phyloP scores from a whole-genome alignment of 1,139 yeast genomes.

The Trichomonascaceae sp. region DNA sequence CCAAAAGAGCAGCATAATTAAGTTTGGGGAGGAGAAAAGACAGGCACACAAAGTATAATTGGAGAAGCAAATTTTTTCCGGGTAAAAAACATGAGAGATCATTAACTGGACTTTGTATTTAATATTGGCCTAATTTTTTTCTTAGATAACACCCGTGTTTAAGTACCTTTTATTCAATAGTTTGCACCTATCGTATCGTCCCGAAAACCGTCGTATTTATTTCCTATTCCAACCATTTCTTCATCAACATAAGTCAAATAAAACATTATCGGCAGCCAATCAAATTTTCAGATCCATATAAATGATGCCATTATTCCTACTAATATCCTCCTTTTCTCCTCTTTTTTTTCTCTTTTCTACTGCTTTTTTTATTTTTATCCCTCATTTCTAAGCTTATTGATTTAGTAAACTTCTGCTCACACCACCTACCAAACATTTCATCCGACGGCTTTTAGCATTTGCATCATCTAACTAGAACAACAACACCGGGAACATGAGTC shows the following conservation, averaged over 20 bases:
- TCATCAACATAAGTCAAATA: not conserved
- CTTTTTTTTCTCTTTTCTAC: not conserved
- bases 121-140: not conserved
- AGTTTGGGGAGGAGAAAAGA: not conserved
- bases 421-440: not conserved
- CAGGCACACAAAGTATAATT: not conserved
- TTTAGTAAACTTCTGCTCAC: not conserved
- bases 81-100: not conserved
- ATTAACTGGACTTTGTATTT: not conserved
- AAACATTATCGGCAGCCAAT: not conserved
- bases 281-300: not conserved
- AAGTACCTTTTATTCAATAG: not conserved
- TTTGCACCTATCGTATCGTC: not conserved
- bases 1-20: not conserved
- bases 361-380: not conserved
- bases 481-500: not conserved
- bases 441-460: not conserved
- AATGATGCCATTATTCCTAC: not conserved
- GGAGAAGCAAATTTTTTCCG: not conserved
- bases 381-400: not conserved
- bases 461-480: not conserved
- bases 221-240: not conserved
- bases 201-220: not conserved
- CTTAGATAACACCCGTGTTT: no score
- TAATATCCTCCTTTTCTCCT: not conserved